Conservation (phyloP, 2,329 filamentous ascomycete genomes). For the Aspergillus luchuensis region DNA sequence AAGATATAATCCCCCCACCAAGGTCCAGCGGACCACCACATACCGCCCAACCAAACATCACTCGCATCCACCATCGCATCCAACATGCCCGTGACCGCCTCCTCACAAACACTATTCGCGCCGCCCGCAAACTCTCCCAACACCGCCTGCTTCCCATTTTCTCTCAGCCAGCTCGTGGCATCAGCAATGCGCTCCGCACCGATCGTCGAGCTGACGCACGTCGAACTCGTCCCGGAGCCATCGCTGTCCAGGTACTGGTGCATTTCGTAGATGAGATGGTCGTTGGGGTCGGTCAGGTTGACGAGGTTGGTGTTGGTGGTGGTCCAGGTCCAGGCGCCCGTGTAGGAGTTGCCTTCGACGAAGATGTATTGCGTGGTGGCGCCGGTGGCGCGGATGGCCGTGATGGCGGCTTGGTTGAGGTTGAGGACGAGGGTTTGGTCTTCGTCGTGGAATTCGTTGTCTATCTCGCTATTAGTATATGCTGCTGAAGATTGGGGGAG, state of each 20-base stretch:
- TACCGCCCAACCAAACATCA: conserved; percentile 57
- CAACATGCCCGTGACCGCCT: conserved; percentile 51
- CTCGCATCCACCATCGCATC: conserved; percentile 49
- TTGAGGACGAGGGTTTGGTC: conserved; percentile 60
- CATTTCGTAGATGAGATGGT: conserved; percentile 63
- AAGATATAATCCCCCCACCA: conserved; percentile 54
- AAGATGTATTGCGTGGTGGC: conserved; percentile 61
- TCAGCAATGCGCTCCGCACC: conserved; percentile 53
- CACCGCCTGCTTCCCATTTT: conserved; percentile 55
- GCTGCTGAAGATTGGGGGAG: neutral
- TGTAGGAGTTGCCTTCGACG: conserved; percentile 58
- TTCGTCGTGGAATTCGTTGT: conserved; percentile 68
- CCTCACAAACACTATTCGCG: conserved; percentile 52
- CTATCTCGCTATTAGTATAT: conserved; percentile 22
- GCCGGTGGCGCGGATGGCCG: conserved; percentile 61
- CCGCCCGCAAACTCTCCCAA: conserved; percentile 60
- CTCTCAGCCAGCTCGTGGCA: conserved; percentile 58
- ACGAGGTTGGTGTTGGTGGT: conserved; percentile 46
- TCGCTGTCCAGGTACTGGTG: conserved; percentile 64
- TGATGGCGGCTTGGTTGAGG: conserved; percentile 66
- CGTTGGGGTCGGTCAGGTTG: conserved; percentile 52
- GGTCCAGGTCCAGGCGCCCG: conserved; percentile 54
- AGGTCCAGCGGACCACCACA: conserved; percentile 60
- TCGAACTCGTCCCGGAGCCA: conserved; percentile 53
- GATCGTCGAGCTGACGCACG: conserved; percentile 57